Conservation (phyloP, 2,329 filamentous ascomycete species). For the Thermoascus crustaceus region DNA sequence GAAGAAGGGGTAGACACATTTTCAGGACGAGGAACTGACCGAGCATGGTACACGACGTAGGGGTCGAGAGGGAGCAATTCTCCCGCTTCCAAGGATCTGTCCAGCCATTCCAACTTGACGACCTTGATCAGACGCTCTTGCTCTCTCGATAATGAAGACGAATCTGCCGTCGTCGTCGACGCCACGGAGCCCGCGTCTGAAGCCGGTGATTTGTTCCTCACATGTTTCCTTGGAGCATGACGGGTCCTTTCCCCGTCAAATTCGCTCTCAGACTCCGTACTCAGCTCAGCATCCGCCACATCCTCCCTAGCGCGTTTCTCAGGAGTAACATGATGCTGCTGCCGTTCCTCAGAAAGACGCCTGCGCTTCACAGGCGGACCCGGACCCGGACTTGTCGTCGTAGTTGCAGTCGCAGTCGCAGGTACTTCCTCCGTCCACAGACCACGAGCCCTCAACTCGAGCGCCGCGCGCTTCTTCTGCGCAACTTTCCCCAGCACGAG, state of each 20-base stretch:
- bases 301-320: not conserved
- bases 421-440: constrained; percentile 41
- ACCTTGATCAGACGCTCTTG: constrained; percentile 37
- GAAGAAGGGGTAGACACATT: not conserved
- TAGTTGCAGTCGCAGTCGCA: not conserved
- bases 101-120: constrained; percentile 47
- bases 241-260: constrained; percentile 13
- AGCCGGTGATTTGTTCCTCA: constrained; percentile 4
- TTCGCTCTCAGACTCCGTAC: constrained; percentile 24
- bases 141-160: constrained; percentile 3
- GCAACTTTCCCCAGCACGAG: constrained; percentile 67
- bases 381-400: not conserved
- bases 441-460: constrained; percentile 66
- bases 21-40: constrained; percentile 31
- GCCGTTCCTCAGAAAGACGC: constrained; percentile 9
- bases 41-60: constrained; percentile 47
- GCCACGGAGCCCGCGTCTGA: not conserved
- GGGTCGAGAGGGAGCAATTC: constrained; percentile 38
- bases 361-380: constrained; percentile 21
- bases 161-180: constrained; percentile 2
- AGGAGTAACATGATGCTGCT: too few species aligned
- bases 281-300: constrained; percentile 12
- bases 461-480: constrained; percentile 60
- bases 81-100: constrained; percentile 38
- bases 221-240: constrained; percentile 7